A percentile compares a stretch with the other conserved stretches of the same genome.
Conservation (phyloP, 139 green algal species). For the Mesotaenium endlicherianum region DNA sequence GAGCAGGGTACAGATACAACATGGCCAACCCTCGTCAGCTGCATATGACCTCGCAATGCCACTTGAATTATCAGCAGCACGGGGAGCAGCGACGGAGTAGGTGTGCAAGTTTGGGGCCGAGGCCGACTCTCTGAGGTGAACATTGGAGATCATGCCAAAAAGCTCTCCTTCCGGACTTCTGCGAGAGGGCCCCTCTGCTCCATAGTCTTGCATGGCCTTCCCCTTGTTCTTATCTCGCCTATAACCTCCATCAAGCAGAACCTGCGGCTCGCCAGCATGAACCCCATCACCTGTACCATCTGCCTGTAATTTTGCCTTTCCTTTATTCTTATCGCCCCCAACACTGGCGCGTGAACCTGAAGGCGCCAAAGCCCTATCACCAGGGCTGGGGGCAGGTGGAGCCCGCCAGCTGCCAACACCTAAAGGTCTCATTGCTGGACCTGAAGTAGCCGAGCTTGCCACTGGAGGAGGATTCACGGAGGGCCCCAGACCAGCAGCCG, state of each 20-base stretch:
- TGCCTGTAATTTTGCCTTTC: too few species aligned
- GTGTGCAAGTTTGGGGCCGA: neutral
- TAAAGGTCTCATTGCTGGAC: neutral
- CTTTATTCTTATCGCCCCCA: too few species aligned
- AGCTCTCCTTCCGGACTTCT: neutral
- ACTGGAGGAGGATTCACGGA: neutral
- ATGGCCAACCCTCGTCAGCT: constrained; percentile 6
- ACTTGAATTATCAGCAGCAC: neutral
- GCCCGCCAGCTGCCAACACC: neutral
- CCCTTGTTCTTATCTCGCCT: too few species aligned
- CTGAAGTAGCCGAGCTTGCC: neutral
- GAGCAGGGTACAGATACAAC: constrained; percentile 24
- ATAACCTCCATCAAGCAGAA: too few species aligned
- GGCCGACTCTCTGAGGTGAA: neutral
- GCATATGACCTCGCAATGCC: neutral
- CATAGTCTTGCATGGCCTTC: too few species aligned
- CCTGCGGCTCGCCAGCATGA: too few species aligned
- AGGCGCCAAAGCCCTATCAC: too few species aligned
- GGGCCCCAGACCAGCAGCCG: neutral
- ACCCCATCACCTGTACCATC: too few species aligned
- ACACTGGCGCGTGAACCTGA: too few species aligned
- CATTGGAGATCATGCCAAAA: neutral
- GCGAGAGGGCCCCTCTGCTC: too few species aligned
- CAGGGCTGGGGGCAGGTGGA: neutral
- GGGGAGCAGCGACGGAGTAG: neutral